Conservation (phyloP, 225 moss, liverwort and hornwort genomes). For the Polytrichum formosum region DNA sequence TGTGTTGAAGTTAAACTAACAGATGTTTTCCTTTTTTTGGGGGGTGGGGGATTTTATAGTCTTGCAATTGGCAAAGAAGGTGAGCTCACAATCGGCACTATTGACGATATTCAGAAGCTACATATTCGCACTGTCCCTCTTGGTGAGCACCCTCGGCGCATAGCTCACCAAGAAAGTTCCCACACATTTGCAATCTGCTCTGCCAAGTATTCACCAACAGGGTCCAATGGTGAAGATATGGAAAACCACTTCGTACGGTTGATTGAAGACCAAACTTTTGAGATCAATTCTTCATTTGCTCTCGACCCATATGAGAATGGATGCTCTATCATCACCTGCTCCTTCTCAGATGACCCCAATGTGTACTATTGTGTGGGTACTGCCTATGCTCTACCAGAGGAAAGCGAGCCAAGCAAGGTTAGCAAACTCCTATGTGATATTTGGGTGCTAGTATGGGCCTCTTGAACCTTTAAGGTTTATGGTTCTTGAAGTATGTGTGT, state of each 20-base stretch:
- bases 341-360: conserved; percentile 82
- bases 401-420: conserved; percentile 97
- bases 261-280: conserved; percentile 97
- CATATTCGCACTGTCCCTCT: conserved; percentile 92
- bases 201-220: conserved; percentile 72
- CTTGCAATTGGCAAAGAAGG: conserved; percentile 98
- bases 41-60: conserved; percentile 41
- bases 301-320: conserved; percentile 93
- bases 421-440: neutral
- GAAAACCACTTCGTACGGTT: conserved; percentile 84
- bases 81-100: conserved; percentile 95
- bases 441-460: too few relatives aligned
- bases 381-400: conserved; percentile 91
- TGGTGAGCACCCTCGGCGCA: conserved; percentile 90
- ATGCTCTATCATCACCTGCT: conserved; percentile 94
- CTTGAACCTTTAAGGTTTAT: too few relatives aligned
- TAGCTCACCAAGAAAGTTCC: conserved; percentile 90
- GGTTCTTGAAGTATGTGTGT: too few relatives aligned
- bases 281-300: conserved; percentile 72
- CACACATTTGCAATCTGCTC: conserved; percentile 93
- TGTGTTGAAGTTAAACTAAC: neutral
- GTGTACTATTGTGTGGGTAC: conserved; percentile 95
- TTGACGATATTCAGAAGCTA: conserved; percentile 97
- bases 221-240: conserved; percentile 86
- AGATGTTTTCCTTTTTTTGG: neutral